A percentile compares a stretch with the other conserved stretches of the same genome.
Evolutionary conservation across 129 eudicot genomes (phyloP).

Genomic region (Flaveria bidentis): DNA sequence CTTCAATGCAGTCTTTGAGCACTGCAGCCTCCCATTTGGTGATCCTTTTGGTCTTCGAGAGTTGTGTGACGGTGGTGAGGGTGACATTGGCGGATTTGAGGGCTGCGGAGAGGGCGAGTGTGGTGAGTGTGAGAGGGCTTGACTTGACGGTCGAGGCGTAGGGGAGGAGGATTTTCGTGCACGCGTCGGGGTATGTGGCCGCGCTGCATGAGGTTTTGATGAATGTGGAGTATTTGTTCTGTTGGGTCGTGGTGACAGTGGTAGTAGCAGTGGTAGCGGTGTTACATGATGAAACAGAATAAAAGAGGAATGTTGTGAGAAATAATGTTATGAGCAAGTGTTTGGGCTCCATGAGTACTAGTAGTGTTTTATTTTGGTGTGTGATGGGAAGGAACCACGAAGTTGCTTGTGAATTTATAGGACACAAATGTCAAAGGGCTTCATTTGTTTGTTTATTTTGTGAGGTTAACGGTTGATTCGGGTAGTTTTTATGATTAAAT

Average conservation of each 20-base stretch:
- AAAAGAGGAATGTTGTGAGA: not conserved
- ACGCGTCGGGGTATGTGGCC: conserved; percentile 60
- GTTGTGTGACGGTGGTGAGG: conserved; percentile 36
- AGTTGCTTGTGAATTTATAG: conserved; percentile 34
- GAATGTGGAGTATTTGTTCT: conserved; percentile 45
- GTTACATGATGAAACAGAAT: not conserved
- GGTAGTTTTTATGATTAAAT: too few relatives aligned
- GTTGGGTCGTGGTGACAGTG: not conserved
- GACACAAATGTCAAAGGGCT: conserved; percentile 1
- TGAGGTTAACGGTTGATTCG: not conserved
- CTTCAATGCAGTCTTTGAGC: conserved; percentile 58
- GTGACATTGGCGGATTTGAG: conserved; percentile 50
- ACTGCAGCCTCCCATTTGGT: conserved; percentile 48
- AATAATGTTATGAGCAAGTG: conserved; percentile 15
- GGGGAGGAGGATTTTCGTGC: conserved; percentile 57
- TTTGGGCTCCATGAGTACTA: conserved; percentile 18
- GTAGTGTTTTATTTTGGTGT: not conserved
- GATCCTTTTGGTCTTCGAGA: conserved; percentile 35
- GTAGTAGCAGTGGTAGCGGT: not conserved
- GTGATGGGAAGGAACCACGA: conserved; percentile 35
- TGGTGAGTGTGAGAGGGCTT: conserved; percentile 43
- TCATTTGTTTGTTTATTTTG: not conserved
- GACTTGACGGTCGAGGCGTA: conserved; percentile 56
- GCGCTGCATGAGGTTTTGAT: conserved; percentile 59
- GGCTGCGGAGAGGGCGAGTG: conserved; percentile 49